Percentiles rank a stretch among this genome's conserved stretches.
phyloP scores from a whole-genome alignment of 768 basidiomycete species.

The Leccinum uliginosum region DNA sequence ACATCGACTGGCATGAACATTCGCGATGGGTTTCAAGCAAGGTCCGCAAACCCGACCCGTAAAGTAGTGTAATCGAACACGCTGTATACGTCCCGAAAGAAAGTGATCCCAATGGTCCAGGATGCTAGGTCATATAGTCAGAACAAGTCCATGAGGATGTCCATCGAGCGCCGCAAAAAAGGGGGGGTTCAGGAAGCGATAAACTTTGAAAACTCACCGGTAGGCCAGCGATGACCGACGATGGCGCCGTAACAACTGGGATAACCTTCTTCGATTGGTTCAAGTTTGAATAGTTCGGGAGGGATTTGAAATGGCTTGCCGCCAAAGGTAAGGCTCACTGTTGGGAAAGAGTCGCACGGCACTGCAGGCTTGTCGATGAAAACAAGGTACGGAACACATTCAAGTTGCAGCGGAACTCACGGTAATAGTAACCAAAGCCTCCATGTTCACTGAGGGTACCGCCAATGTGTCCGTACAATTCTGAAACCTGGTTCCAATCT shows the following conservation, averaged over 20 bases:
- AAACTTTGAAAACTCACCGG: not conserved
- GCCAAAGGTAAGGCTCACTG: no score
- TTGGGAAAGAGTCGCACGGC: no score
- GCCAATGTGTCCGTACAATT: no score
- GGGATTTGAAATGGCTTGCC: no score
- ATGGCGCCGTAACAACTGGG: not conserved
- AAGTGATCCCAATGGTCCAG: not conserved
- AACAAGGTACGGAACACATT: no score
- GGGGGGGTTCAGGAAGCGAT: no score
- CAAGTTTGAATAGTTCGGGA: not conserved
- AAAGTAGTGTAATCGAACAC: not conserved
- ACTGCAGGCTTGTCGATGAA: no score
- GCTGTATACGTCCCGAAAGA: not conserved
- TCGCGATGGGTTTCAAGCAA: not conserved
- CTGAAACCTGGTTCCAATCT: no score
- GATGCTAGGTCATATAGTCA: not conserved
- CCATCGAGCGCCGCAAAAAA: not conserved
- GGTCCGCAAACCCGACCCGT: not conserved
- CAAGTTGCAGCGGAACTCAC: no score
- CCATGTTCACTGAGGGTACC: no score
- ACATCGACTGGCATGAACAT: no score
- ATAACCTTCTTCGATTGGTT: not conserved
- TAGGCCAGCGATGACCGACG: not conserved
- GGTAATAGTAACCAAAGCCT: no score
- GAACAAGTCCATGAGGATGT: not conserved